A percentile compares a stretch with the other conserved stretches of the same genome.
These are phyloP conservation scores for Iris macrosiphon DNA, from an alignment of 106 monocot species.

Conservation along the genomic window DNA sequence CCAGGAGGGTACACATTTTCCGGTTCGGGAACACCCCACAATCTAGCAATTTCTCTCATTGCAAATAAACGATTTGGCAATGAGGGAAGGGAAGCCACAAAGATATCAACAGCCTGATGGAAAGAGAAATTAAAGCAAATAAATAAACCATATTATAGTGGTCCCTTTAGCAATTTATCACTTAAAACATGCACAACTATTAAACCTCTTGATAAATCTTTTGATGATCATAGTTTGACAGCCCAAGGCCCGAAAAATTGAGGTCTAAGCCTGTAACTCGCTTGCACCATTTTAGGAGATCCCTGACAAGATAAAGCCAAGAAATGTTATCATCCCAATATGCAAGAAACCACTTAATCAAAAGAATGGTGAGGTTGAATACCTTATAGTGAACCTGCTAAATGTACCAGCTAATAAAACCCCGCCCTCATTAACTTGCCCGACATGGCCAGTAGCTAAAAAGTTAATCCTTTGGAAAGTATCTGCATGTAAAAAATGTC, in stretches of 20 bases:
- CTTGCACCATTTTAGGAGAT: slow-evolving; percentile 92
- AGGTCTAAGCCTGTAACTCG: slow-evolving; percentile 42
- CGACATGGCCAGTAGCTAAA: slow-evolving; percentile 21
- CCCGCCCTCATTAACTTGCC: slow-evolving; percentile 15
- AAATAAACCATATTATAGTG: too few species aligned
- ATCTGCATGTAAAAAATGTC: slow-evolving; percentile 23
- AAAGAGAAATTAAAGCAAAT: slow-evolving; percentile 1
- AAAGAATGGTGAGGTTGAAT: background rate
- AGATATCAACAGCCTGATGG: slow-evolving; percentile 79
- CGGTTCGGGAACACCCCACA: slow-evolving; percentile 33
- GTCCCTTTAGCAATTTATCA: too few species aligned
- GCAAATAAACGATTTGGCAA: slow-evolving; percentile 25
- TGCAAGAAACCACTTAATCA: background rate
- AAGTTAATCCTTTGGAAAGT: slow-evolving; percentile 56
- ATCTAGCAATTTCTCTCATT: slow-evolving; percentile 49
- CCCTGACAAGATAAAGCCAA: slow-evolving; percentile 35
- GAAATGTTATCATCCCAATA: slow-evolving; percentile 6
- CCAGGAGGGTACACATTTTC: slow-evolving; percentile 18
- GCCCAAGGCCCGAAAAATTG: slow-evolving; percentile 20
- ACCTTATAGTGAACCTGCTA: slow-evolving; percentile 71
- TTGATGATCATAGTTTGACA: slow-evolving; percentile 34
- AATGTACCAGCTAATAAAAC: slow-evolving; percentile 14
- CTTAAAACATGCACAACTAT: too few species aligned
- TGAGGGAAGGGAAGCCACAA: slow-evolving; percentile 46
- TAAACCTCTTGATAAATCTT: slow-evolving; percentile 84